phyloP scores from a whole-genome alignment of 768 basidiomycete species.

The Lanmaoa rubissima region DNA sequence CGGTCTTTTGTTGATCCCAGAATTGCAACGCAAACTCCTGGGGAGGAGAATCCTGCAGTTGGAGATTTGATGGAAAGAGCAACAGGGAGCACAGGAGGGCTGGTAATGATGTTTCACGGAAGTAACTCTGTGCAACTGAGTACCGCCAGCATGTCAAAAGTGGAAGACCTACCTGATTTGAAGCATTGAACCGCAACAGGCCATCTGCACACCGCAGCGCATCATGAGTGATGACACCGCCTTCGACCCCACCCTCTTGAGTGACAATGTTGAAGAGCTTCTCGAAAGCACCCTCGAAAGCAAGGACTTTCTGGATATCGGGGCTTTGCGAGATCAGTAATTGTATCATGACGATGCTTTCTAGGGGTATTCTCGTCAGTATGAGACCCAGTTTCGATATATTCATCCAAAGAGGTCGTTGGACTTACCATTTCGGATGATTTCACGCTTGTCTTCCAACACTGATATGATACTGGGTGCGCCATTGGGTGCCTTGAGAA shows the following conservation, averaged over 20 bases:
- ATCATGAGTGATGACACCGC: constrained; percentile 81
- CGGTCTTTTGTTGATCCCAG: constrained; percentile 91
- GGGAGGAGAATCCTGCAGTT: constrained; percentile 56
- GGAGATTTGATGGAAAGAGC: constrained; percentile 65
- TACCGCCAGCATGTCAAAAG: not conserved
- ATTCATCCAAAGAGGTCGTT: not conserved
- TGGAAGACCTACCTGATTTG: constrained; percentile 73
- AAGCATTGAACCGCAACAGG: constrained; percentile 88
- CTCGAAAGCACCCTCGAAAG: constrained; percentile 97
- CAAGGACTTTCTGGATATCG: constrained; percentile 94
- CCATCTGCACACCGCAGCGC: constrained; percentile 84
- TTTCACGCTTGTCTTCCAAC: constrained; percentile 84
- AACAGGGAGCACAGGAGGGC: constrained; percentile 64
- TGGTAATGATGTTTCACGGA: constrained; percentile 82
- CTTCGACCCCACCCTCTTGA: constrained; percentile 89
- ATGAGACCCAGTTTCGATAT: not conserved
- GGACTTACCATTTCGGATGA: constrained; percentile 78
- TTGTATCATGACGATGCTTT: constrained; percentile 82
- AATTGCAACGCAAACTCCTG: constrained; percentile 95
- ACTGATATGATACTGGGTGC: constrained; percentile 68
- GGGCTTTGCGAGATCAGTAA: constrained; percentile 80
- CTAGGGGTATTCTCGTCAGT: constrained; percentile 39
- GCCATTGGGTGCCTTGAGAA: constrained; percentile 81
- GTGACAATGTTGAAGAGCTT: constrained; percentile 86
- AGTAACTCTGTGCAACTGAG: constrained; percentile 73